Conservation (phyloP, 2,329 filamentous ascomycete genomes). For the Pleurostoma richardsiae region DNA sequence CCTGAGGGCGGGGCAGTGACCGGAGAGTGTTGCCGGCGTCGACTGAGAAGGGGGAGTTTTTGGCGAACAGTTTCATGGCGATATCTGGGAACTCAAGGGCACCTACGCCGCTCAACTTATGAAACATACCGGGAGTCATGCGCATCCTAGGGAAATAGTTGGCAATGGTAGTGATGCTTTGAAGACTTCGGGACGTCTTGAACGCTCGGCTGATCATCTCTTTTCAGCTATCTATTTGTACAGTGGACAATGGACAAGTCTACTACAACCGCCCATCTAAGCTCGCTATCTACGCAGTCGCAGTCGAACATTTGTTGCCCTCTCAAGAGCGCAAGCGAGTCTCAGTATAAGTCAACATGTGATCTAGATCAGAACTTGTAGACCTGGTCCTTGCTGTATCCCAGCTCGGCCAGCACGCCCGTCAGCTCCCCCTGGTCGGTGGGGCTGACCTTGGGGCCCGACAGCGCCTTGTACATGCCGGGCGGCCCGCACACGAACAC, state of each 20-base stretch:
- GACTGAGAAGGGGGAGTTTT: too few relatives aligned
- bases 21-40: too few relatives aligned
- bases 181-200: too few relatives aligned
- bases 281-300: background rate
- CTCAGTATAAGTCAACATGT: background rate
- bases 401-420: conserved; percentile 78
- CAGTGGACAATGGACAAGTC: background rate
- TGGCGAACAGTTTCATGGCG: too few relatives aligned
- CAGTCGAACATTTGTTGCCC: too few relatives aligned
- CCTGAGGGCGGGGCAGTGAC: conserved; percentile 1
- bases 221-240: background rate
- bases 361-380: conserved; percentile 71
- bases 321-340: too few relatives aligned
- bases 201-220: background rate
- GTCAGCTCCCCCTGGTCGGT: conserved; percentile 87
- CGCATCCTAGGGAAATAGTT: too few relatives aligned
- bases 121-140: too few relatives aligned
- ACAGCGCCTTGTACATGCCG: conserved; percentile 88
- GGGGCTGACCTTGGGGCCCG: conserved; percentile 85
- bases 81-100: too few relatives aligned
- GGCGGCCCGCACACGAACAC: conserved; percentile 94
- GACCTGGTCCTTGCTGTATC: conserved; percentile 73
- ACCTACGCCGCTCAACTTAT: too few relatives aligned
- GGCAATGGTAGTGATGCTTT: too few relatives aligned
- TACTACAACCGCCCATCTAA: background rate